Conservation (phyloP, 1,284 basidiomycete genomes). For the Schizophyllum amplum region DNA sequence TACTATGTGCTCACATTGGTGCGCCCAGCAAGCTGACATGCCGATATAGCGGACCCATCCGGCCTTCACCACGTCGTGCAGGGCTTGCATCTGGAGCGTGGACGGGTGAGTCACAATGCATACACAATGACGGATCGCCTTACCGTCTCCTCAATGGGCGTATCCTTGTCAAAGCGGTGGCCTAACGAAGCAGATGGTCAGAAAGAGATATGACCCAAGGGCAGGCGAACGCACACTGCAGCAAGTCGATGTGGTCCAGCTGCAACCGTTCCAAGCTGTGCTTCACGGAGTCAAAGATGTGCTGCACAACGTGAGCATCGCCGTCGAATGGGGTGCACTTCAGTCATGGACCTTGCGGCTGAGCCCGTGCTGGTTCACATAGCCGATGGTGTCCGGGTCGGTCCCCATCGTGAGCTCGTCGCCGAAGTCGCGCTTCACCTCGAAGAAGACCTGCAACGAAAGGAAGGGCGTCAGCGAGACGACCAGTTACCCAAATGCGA, state of each 20-base stretch:
- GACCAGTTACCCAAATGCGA: too few species aligned
- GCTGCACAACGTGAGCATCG: too few species aligned
- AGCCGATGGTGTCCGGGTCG: conserved; percentile 23
- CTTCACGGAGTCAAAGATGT: conserved; percentile 40
- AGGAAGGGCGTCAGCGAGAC: not conserved
- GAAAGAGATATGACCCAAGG: too few species aligned
- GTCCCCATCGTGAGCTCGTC: not conserved
- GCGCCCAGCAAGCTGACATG: conserved; percentile 45
- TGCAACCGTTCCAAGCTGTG: conserved; percentile 32
- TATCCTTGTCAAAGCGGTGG: too few species aligned
- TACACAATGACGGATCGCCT: too few species aligned
- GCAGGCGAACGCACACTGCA: too few species aligned
- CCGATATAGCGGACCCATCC: conserved; percentile 65
- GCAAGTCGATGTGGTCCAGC: conserved; percentile 38
- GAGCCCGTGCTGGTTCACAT: not conserved
- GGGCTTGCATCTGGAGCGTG: conserved; percentile 55
- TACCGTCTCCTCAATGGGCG: too few species aligned
- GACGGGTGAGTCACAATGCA: too few species aligned
- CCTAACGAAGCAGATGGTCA: too few species aligned
- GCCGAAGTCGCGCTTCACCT: conserved; percentile 10
- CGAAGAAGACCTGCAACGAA: conserved; percentile 28
- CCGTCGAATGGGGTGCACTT: too few species aligned
- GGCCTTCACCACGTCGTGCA: conserved; percentile 56
- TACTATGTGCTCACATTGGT: conserved; percentile 40
- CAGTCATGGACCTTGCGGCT: conserved; percentile 31